Conservation (phyloP, 176 grass and related monocot genomes). For the Zoysia japonica region DNA sequence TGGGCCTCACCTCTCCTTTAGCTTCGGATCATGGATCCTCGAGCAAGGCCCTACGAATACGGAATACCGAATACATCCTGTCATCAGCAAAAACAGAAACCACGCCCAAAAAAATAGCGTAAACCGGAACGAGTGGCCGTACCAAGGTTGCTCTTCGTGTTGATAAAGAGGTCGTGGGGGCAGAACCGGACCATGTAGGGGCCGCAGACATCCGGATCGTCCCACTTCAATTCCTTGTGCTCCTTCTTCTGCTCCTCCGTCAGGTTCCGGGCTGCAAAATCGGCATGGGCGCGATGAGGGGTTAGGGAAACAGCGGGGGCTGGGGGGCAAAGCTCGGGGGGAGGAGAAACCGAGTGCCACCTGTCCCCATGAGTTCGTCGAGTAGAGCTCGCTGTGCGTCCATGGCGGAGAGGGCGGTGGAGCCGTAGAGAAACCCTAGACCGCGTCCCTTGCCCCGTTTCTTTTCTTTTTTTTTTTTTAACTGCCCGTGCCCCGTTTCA, state of each 20-base stretch:
- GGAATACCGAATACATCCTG: conserved; percentile 4
- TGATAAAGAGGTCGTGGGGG: conserved; percentile 89
- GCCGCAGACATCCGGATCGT: conserved; percentile 81
- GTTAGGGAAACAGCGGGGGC: background rate
- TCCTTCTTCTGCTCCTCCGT: conserved; percentile 87
- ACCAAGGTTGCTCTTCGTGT: conserved; percentile 94
- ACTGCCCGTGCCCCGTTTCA: no score
- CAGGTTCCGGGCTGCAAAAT: conserved; percentile 73
- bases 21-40: conserved; percentile 93
- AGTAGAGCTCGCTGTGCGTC: conserved; percentile 92
- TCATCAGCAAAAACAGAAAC: conserved; percentile 23
- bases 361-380: conserved; percentile 93
- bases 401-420: conserved; percentile 46
- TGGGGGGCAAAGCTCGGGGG: background rate
- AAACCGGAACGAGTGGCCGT: background rate
- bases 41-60: conserved; percentile 35
- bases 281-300: conserved; percentile 2
- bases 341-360: conserved; percentile 36
- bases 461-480: no score
- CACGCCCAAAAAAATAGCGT: conserved; percentile 2
- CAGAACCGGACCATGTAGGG: conserved; percentile 82
- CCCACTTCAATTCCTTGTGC: conserved; percentile 82
- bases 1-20: conserved; percentile 76
- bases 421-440: conserved; percentile 47
- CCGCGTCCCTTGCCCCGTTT: background rate